A percentile compares a stretch with the other conserved stretches of the same genome.
Evolutionary conservation across 306 rosid species (phyloP).

Genomic region (Benincasa hispida): DNA sequence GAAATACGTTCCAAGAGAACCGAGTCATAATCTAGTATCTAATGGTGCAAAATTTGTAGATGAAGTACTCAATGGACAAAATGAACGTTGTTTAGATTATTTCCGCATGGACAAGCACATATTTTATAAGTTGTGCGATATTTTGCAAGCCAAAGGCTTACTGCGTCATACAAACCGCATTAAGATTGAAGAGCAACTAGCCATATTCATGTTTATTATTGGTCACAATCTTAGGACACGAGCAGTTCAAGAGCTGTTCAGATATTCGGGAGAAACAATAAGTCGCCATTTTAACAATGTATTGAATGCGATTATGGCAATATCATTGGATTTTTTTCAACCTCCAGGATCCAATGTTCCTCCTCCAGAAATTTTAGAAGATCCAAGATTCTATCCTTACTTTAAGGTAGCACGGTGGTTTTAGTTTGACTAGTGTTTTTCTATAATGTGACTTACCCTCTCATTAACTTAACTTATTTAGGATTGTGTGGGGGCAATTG

Average conservation of each 20-base stretch:
- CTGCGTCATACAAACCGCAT: conserved; percentile 75
- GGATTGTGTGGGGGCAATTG: conserved; percentile 84
- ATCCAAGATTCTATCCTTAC: conserved; percentile 77
- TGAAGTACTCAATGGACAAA: conserved; percentile 63
- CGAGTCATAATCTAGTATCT: conserved; percentile 30
- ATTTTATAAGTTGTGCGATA: conserved; percentile 75
- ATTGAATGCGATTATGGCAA: conserved; percentile 66
- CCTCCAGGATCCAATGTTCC: conserved; percentile 49
- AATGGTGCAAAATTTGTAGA: conserved; percentile 68
- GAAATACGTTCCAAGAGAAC: conserved; percentile 36
- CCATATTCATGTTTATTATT: conserved; percentile 77
- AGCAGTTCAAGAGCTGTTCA: conserved; percentile 81
- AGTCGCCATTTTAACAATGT: conserved; percentile 91
- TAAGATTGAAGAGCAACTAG: conserved; percentile 88
- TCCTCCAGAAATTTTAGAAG: conserved; percentile 40
- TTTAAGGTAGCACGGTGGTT: conserved; percentile 43
- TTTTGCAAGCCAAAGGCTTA: conserved; percentile 73
- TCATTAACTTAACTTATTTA: conserved; percentile 15
- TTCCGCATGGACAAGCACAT: conserved; percentile 80
- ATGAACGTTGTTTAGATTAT: conserved; percentile 55
- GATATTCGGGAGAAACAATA: conserved; percentile 82
- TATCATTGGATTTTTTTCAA: conserved; percentile 61
- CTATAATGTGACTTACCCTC: conserved; percentile 11
- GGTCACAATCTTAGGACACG: conserved; percentile 81
- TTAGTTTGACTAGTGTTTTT: conserved; percentile 9